Evolutionary conservation across 495 filamentous ascomycete genomes (phyloP).

Genomic region (Aspergillus campestris): DNA sequence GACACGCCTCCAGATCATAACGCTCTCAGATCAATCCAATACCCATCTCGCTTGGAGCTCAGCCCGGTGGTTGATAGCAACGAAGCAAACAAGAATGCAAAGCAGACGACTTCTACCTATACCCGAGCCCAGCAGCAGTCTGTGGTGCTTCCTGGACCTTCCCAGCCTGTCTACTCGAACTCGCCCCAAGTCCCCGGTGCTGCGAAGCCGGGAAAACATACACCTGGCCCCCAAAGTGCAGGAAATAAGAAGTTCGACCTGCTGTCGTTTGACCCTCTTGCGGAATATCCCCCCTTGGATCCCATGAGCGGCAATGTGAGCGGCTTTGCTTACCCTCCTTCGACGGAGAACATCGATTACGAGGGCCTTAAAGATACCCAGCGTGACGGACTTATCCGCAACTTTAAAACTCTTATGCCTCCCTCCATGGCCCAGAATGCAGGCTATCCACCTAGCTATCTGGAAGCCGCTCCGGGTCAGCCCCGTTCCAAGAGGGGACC

Average conservation of each 20-base stretch:
- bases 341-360: slow-evolving; percentile 1
- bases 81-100: slow-evolving; percentile 6
- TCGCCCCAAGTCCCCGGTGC: slow-evolving; percentile 3
- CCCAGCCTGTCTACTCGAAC: slow-evolving; percentile 5
- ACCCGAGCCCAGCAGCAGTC: slow-evolving; percentile 6
- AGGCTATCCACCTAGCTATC: slow-evolving; percentile 4
- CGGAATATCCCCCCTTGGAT: slow-evolving; percentile 9
- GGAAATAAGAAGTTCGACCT: slow-evolving; percentile 14
- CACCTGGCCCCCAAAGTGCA: slow-evolving; percentile 1
- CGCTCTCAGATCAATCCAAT: slow-evolving; percentile 13
- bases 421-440: slow-evolving; percentile 1
- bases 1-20: slow-evolving; percentile 9
- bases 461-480: slow-evolving; percentile 7
- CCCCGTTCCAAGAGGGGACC: slow-evolving; percentile 9
- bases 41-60: slow-evolving; percentile 9
- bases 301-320: slow-evolving; percentile 3
- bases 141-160: neutral
- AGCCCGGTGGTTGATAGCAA: slow-evolving; percentile 3
- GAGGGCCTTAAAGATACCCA: slow-evolving; percentile 6
- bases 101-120: slow-evolving; percentile 9
- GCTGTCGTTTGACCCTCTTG: slow-evolving; percentile 13
- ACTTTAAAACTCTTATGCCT: slow-evolving; percentile 14
- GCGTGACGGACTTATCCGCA: slow-evolving; percentile 11
- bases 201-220: slow-evolving; percentile 8
- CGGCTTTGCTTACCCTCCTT: slow-evolving; percentile 3